Conservation (phyloP, 1,284 basidiomycete species). For the Boletus calvinii region DNA sequence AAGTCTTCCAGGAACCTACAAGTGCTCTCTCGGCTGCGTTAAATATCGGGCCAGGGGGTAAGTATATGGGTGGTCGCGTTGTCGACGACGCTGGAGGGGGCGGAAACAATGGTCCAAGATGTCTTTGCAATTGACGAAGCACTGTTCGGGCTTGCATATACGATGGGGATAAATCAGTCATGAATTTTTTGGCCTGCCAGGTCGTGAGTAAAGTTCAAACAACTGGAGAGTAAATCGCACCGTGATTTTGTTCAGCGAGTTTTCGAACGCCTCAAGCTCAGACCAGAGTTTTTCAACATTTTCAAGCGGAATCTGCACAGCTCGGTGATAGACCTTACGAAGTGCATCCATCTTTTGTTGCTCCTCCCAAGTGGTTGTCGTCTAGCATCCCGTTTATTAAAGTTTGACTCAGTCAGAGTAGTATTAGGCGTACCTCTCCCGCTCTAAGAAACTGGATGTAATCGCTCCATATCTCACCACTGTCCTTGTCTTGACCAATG, state of each 20-base stretch:
- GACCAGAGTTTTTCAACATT: conserved; percentile 95
- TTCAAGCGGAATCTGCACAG: conserved; percentile 90
- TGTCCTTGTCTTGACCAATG: conserved; percentile 83
- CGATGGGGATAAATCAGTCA: conserved; percentile 78
- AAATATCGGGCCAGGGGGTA: conserved; percentile 78
- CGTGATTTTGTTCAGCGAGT: conserved; percentile 86
- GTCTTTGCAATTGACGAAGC: conserved; percentile 79
- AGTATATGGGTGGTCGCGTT: conserved; percentile 47
- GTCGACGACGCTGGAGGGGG: conserved; percentile 44
- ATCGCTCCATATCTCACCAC: conserved; percentile 72
- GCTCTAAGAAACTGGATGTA: conserved; percentile 85
- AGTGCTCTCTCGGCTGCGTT: conserved; percentile 69
- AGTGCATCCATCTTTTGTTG: conserved; percentile 95
- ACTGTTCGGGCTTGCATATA: conserved; percentile 95
- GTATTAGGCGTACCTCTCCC: conserved; percentile 57
- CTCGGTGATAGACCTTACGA: conserved; percentile 90
- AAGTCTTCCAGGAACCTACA: conserved; percentile 86
- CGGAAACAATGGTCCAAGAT: conserved; percentile 64
- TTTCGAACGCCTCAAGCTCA: conserved; percentile 94
- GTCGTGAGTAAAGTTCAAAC: conserved; percentile 11
- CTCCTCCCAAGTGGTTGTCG: conserved; percentile 87
- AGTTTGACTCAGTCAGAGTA: conserved; percentile 9
- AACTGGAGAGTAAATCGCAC: conserved; percentile 37
- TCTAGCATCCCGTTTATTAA: conserved; percentile 36
- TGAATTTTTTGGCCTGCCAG: conserved; percentile 88